Percentiles rank a stretch among this genome's conserved stretches.
Conservation (phyloP, 495 filamentous ascomycete species). For the Astrothelium macrocarpum region DNA sequence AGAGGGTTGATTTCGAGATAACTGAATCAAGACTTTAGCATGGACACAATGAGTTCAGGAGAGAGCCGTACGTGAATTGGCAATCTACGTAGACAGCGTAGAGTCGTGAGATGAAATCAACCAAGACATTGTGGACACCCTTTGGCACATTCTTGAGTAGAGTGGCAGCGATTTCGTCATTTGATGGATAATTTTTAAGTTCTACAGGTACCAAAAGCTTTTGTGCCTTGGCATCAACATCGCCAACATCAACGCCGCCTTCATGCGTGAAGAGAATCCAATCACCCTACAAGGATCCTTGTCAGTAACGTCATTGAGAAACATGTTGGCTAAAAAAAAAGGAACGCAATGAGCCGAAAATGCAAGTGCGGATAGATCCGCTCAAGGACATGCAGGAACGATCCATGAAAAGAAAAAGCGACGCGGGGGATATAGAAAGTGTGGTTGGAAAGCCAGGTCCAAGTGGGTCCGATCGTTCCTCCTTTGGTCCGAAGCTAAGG, state of each 20-base stretch:
- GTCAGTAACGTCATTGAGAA: slow-evolving; percentile 10
- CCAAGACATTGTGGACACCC: slow-evolving; percentile 92
- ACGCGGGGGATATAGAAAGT: slow-evolving; percentile 25
- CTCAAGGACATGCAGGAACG: background rate
- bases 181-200: slow-evolving; percentile 88
- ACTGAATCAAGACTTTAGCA: slow-evolving; percentile 16
- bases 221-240: slow-evolving; percentile 97
- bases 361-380: slow-evolving; percentile 6
- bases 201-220: slow-evolving; percentile 97
- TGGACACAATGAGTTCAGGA: background rate
- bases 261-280: slow-evolving; percentile 99
- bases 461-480: slow-evolving; percentile 5
- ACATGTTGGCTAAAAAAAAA: background rate
- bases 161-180: slow-evolving; percentile 75
- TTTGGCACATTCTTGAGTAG: slow-evolving; percentile 88
- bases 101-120: slow-evolving; percentile 90
- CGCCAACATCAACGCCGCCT: slow-evolving; percentile 98
- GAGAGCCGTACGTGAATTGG: slow-evolving; percentile 68
- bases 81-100: slow-evolving; percentile 99
- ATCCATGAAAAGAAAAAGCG: slow-evolving; percentile 5
- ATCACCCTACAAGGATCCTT: slow-evolving; percentile 61
- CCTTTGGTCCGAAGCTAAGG: slow-evolving; percentile 8
- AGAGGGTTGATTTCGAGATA: slow-evolving; percentile 99
- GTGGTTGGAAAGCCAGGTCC: slow-evolving; percentile 15
- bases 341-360: background rate